Conservation (phyloP, 1,284 basidiomycete species). For the Austroboletus rostrupii region DNA sequence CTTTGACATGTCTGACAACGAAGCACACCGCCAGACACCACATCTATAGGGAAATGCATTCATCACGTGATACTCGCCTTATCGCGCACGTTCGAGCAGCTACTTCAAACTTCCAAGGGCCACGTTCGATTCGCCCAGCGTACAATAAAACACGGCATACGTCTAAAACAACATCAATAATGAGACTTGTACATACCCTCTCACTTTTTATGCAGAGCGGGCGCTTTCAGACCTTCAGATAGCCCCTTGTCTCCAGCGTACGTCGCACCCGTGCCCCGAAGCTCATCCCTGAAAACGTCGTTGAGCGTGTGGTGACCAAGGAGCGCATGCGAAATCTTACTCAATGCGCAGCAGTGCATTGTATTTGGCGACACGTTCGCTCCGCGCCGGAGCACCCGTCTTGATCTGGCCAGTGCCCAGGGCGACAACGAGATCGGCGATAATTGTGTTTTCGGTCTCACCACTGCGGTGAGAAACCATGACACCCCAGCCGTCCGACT, state of each 20-base stretch:
- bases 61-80: slow-evolving; percentile 21
- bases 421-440: slow-evolving; percentile 94
- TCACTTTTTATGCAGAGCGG: slow-evolving; percentile 72
- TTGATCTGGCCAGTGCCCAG: slow-evolving; percentile 96
- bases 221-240: slow-evolving; percentile 69
- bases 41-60: slow-evolving; percentile 13
- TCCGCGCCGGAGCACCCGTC: slow-evolving; percentile 93
- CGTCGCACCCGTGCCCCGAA: slow-evolving; percentile 54
- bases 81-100: slow-evolving; percentile 16
- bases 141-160: slow-evolving; percentile 24
- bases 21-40: slow-evolving; percentile 2
- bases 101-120: neutral
- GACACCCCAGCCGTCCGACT: slow-evolving; percentile 97
- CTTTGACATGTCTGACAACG: slow-evolving; percentile 14
- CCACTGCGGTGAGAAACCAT: slow-evolving; percentile 99
- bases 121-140: slow-evolving; percentile 23
- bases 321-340: slow-evolving; percentile 43
- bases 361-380: slow-evolving; percentile 94
- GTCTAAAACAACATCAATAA: slow-evolving; percentile 21
- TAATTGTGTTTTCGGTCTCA: slow-evolving; percentile 95
- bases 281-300: slow-evolving; percentile 63
- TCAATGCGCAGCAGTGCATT: slow-evolving; percentile 88
- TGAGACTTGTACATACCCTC: slow-evolving; percentile 9
- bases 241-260: slow-evolving; percentile 81
- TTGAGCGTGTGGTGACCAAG: slow-evolving; percentile 13